Percentiles rank a stretch among this genome's conserved stretches.
Evolutionary conservation across 345 rosid genomes (phyloP).

Genomic region (Zanthoxylum bungeanum): DNA sequence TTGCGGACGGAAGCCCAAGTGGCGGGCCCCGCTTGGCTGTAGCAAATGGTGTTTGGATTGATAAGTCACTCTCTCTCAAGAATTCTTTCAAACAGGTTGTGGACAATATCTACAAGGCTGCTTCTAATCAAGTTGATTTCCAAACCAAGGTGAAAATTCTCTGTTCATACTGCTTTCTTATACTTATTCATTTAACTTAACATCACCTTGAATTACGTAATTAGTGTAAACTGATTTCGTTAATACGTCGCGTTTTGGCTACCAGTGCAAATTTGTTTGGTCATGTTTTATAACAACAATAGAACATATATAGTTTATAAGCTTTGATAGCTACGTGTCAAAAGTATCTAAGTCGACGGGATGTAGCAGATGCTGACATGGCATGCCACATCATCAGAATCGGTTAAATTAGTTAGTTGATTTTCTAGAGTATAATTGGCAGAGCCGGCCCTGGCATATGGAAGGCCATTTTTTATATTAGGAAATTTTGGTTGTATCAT

Average conservation of each 20-base stretch:
- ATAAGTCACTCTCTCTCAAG: constrained; percentile 56
- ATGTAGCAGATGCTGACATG: no score
- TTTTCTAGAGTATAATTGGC: no score
- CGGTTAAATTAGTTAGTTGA: no score
- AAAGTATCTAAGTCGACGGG: no score
- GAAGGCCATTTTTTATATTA: no score
- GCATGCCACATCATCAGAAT: no score
- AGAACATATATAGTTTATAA: no score
- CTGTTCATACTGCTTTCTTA: no score
- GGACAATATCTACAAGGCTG: constrained; percentile 56
- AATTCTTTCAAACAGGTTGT: constrained; percentile 52
- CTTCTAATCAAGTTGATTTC: constrained; percentile 62
- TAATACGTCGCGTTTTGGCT: background rate
- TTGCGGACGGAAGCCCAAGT: constrained; percentile 58
- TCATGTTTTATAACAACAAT: background rate
- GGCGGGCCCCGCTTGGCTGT: constrained; percentile 70
- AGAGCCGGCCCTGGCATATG: no score
- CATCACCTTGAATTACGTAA: background rate
- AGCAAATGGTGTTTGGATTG: constrained; percentile 71
- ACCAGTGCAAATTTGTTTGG: no score
- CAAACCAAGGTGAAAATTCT: constrained; percentile 49
- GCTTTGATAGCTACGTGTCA: no score
- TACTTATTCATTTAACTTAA: background rate
- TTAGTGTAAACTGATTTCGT: background rate
- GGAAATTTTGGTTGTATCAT: no score